phyloP scores from a whole-genome alignment of 2,329 filamentous ascomycete species.

The Rutstroemia sp. region DNA sequence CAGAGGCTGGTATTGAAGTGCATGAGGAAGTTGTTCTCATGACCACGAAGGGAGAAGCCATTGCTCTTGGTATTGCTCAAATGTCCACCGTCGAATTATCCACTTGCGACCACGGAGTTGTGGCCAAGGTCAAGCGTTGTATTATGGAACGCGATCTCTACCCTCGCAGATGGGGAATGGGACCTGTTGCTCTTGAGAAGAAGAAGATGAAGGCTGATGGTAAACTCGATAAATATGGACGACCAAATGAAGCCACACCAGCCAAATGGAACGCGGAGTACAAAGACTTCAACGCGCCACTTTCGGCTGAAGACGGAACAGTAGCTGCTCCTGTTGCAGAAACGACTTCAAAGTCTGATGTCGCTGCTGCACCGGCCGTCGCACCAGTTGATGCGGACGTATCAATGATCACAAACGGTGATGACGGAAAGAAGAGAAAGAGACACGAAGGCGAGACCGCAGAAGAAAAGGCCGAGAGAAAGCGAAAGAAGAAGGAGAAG shows the following conservation, averaged over 20 bases:
- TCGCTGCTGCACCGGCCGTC: slow-evolving; percentile 32
- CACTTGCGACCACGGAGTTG: slow-evolving; percentile 93
- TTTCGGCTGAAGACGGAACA: slow-evolving; percentile 30
- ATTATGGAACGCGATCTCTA: slow-evolving; percentile 99
- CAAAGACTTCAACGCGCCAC: slow-evolving; percentile 71
- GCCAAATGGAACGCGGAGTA: slow-evolving; percentile 89
- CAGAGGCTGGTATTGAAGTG: slow-evolving; percentile 83
- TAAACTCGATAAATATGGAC: slow-evolving; percentile 96
- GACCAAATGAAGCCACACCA: slow-evolving; percentile 85
- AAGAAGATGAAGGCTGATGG: slow-evolving; percentile 99
- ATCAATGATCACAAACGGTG: slow-evolving; percentile 43
- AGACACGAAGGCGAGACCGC: slow-evolving; percentile 71
- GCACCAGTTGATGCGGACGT: slow-evolving; percentile 34
- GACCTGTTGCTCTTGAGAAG: slow-evolving; percentile 89
- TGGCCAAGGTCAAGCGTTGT: slow-evolving; percentile 97
- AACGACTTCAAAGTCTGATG: slow-evolving; percentile 33
- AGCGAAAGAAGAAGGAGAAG: slow-evolving; percentile 45
- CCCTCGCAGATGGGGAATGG: slow-evolving; percentile 92
- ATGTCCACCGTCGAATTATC: slow-evolving; percentile 98
- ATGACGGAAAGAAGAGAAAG: slow-evolving; percentile 67
- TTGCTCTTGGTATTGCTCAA: slow-evolving; percentile 90
- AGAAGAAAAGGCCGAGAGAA: slow-evolving; percentile 52
- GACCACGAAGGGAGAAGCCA: slow-evolving; percentile 98
- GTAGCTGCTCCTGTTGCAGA: slow-evolving; percentile 35
- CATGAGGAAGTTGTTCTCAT: slow-evolving; percentile 96